Conservation (phyloP, 2,329 filamentous ascomycete genomes). For the Fusarium avenaceum region DNA sequence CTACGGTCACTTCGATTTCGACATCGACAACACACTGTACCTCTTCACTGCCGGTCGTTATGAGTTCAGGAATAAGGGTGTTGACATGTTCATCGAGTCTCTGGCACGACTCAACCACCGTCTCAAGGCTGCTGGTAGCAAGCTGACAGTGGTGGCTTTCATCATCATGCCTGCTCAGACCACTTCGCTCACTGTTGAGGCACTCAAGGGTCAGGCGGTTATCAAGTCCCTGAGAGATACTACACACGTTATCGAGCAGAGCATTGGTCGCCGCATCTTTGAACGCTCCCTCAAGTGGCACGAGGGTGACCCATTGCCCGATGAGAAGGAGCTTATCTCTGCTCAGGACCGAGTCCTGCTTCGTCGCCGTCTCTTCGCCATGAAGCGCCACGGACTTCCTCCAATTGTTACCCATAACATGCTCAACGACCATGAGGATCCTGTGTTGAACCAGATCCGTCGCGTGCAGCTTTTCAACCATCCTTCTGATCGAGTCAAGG, state of each 20-base stretch:
- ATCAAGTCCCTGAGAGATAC: constrained; percentile 97
- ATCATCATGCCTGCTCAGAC: constrained; percentile 99
- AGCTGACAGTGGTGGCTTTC: constrained; percentile 95
- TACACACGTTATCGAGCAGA: constrained; percentile 90
- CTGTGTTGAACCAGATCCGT: constrained; percentile 94
- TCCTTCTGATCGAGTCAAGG: constrained; percentile 93
- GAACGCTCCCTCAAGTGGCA: constrained; percentile 96
- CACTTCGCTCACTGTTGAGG: constrained; percentile 92
- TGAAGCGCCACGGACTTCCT: constrained; percentile 91
- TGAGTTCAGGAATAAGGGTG: constrained; percentile 98
- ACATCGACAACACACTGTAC: constrained; percentile 95
- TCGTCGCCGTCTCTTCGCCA: constrained; percentile 91
- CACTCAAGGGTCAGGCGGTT: constrained; percentile 95
- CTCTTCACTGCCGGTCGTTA: constrained; percentile 98
- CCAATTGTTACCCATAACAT: constrained; percentile 99
- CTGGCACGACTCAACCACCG: constrained; percentile 94
- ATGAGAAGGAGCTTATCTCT: constrained; percentile 96
- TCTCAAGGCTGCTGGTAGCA: constrained; percentile 86
- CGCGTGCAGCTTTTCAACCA: constrained; percentile 98
- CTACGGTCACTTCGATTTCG: constrained; percentile 98
- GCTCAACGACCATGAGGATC: constrained; percentile 93
- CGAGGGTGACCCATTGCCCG: constrained; percentile 91
- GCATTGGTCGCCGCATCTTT: constrained; percentile 93
- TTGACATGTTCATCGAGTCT: constrained; percentile 99
- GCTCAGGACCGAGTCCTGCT: constrained; percentile 93